phyloP scores from a whole-genome alignment of 192 early-diverging fungal genomes.

The Cetraspora pellucida region DNA sequence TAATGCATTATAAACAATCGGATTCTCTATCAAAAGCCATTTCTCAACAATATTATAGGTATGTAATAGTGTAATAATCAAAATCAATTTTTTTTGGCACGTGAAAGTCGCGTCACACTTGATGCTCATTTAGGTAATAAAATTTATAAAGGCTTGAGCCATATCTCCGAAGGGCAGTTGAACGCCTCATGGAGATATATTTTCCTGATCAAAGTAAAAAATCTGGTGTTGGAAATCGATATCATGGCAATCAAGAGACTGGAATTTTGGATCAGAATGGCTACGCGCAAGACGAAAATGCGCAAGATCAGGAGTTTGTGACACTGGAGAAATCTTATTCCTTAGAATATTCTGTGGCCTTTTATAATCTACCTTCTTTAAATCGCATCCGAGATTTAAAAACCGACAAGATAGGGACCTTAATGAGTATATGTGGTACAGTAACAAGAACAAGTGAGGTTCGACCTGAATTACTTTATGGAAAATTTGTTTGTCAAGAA shows the following conservation, averaged over 20 bases:
- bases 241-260: not conserved
- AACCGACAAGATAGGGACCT: slow-evolving; percentile 79
- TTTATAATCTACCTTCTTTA: slow-evolving; percentile 63
- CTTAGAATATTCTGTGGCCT: slow-evolving; percentile 76
- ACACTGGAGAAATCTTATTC: slow-evolving; percentile 43
- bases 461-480: slow-evolving; percentile 89
- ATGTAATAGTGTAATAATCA: not conserved
- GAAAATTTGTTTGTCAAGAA: slow-evolving; percentile 87
- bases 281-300: not conserved
- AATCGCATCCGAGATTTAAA: slow-evolving; percentile 82
- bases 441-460: slow-evolving; percentile 98
- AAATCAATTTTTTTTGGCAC: not conserved
- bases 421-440: slow-evolving; percentile 84
- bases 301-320: slow-evolving; percentile 26
- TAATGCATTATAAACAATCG: slow-evolving; percentile 48
- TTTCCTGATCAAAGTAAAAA: slow-evolving; percentile 62
- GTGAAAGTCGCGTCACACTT: not conserved
- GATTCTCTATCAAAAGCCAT: slow-evolving; percentile 67
- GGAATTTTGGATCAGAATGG: slow-evolving; percentile 35
- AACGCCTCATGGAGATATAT: slow-evolving; percentile 73
- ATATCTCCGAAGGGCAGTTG: slow-evolving; percentile 83
- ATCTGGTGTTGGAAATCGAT: not conserved
- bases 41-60: slow-evolving; percentile 73
- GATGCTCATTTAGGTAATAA: not conserved
- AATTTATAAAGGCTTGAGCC: slow-evolving; percentile 64